Percentiles rank a stretch among this genome's conserved stretches.
Conservation (phyloP, 1,284 basidiomycete species). For the Coniophora puteana region DNA sequence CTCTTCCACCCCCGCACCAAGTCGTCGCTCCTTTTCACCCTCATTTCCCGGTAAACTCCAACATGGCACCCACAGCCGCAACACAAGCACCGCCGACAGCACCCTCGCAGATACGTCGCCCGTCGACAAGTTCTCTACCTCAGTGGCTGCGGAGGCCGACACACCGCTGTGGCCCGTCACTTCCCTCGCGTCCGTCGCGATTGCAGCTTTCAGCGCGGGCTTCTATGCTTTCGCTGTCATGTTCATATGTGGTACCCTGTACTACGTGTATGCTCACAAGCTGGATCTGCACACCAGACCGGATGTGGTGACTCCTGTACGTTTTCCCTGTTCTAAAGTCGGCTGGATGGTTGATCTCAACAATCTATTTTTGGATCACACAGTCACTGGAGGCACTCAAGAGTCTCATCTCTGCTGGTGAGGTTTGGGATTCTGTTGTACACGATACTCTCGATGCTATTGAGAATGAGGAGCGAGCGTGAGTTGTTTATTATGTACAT, state of each 20-base stretch:
- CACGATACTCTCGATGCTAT: slow-evolving; percentile 61
- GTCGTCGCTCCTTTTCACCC: slow-evolving; percentile 28
- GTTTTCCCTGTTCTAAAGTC: slow-evolving; percentile 26
- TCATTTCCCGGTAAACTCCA: slow-evolving; percentile 44
- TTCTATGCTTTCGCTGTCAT: slow-evolving; percentile 43
- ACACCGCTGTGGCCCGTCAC: slow-evolving; percentile 36
- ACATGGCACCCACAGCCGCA: slow-evolving; percentile 31
- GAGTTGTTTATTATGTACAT: slow-evolving; percentile 9
- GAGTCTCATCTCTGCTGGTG: slow-evolving; percentile 61
- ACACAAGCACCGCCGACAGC: slow-evolving; percentile 33
- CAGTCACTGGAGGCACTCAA: slow-evolving; percentile 62
- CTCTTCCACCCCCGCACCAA: slow-evolving; percentile 28
- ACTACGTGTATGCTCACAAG: slow-evolving; percentile 35
- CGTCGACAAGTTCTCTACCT: slow-evolving; percentile 20
- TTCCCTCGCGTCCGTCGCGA: slow-evolving; percentile 33
- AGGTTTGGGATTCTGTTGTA: slow-evolving; percentile 68
- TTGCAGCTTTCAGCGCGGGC: slow-evolving; percentile 45
- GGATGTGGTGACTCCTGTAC: slow-evolving; percentile 50
- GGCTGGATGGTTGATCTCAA: no score
- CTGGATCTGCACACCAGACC: slow-evolving; percentile 35
- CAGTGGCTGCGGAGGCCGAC: slow-evolving; percentile 27
- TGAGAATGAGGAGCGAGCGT: slow-evolving; percentile 69
- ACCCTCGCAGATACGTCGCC: slow-evolving; percentile 4
- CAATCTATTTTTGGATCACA: background rate
- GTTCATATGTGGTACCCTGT: slow-evolving; percentile 36